These are phyloP conservation scores for Kalaharituber pfeilii DNA, from an alignment of 2,329 filamentous ascomycete species.

Conservation along the genomic window DNA sequence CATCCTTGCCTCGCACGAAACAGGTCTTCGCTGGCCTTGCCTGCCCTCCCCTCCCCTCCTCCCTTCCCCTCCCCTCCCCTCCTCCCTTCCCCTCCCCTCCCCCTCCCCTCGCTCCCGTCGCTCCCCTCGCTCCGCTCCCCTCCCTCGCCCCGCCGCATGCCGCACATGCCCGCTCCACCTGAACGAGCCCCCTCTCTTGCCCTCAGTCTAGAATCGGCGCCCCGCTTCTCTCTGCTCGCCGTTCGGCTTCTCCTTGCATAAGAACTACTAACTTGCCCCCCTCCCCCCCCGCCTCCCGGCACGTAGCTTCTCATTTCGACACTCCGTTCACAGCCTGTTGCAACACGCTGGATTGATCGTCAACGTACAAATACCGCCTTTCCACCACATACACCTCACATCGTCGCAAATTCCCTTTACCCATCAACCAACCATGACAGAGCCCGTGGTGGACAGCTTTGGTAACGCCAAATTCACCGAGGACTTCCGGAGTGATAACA, in stretches of 20 bases:
- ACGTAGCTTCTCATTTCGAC: no score
- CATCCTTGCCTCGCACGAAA: not conserved
- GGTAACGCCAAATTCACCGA: slow-evolving; percentile 14
- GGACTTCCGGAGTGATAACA: slow-evolving; percentile 10
- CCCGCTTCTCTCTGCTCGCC: not conserved
- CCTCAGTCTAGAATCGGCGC: slow-evolving; percentile 4
- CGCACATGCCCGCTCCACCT: no score
- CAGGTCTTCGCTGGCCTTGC: not conserved
- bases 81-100: slow-evolving; percentile 9
- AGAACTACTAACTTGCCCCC: no score
- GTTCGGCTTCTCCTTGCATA: not conserved
- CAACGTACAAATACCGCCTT: no score
- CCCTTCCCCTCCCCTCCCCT: slow-evolving; percentile 8
- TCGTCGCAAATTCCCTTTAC: not conserved
- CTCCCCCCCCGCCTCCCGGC: no score
- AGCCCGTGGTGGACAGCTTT: not conserved
- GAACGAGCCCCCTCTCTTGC: slow-evolving; percentile 6
- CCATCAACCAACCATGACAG: not conserved
- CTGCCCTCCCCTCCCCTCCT: slow-evolving; percentile 7
- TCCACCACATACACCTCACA: not conserved
- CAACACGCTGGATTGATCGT: no score
- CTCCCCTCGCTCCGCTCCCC: no score
- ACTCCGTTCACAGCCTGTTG: no score
- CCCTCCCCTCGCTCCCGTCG: no score
- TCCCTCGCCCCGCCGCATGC: no score